Evolutionary conservation across 2,329 filamentous ascomycete species (phyloP).

Genomic region (Trichoderma guizhouense): DNA sequence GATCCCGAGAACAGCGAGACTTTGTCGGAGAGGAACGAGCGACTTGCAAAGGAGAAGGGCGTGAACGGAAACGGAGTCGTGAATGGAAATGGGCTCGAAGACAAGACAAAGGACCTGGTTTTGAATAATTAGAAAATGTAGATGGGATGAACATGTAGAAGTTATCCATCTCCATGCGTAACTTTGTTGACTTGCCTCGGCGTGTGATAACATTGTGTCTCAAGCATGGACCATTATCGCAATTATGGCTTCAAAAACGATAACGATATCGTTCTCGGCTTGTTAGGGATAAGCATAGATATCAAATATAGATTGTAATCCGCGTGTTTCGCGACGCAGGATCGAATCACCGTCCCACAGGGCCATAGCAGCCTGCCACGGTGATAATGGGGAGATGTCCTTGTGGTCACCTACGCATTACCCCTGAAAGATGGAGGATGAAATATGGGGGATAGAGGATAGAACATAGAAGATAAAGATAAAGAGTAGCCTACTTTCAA

Average conservation of each 20-base stretch:
- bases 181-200: neutral
- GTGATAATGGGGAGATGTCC: neutral
- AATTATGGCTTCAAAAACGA: neutral
- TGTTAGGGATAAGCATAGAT: neutral
- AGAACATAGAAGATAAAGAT: neutral
- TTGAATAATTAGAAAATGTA: constrained; percentile 1
- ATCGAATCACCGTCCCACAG: neutral
- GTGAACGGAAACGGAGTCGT: neutral
- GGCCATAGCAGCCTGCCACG: neutral
- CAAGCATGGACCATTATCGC: neutral
- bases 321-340: neutral
- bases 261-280: neutral
- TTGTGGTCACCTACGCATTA: neutral
- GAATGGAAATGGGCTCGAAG: neutral
- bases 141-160: neutral
- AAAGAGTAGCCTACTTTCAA: neutral
- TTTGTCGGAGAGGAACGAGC: constrained; percentile 11
- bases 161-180: neutral
- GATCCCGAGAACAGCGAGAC: constrained; percentile 16
- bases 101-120: constrained; percentile 5
- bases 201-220: neutral
- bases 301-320: neutral
- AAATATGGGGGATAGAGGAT: neutral
- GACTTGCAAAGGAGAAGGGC: constrained; percentile 1
- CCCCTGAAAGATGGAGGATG: neutral